Conservation (phyloP, 768 basidiomycete genomes). For the Kwoniella mangroviensis region DNA sequence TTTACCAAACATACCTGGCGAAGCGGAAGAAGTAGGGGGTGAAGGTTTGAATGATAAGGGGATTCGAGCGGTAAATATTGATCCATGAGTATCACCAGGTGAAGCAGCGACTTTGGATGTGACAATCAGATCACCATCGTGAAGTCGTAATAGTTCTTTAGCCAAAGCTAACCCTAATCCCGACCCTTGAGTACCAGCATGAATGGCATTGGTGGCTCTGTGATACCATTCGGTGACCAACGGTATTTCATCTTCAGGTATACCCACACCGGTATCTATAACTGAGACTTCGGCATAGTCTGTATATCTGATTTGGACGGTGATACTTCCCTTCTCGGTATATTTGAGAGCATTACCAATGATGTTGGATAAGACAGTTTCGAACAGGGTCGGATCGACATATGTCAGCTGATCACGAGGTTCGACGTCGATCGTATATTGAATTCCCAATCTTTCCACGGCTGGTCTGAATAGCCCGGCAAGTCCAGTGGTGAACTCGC, state of each 20-base stretch:
- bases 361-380: constrained; percentile 46
- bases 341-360: constrained; percentile 55
- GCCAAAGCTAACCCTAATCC: constrained; percentile 58
- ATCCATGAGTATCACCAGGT: constrained; percentile 42
- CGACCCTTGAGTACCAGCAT: constrained; percentile 56
- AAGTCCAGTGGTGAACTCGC: constrained; percentile 54
- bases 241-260: constrained; percentile 50
- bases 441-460: constrained; percentile 53
- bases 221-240: constrained; percentile 59
- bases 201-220: constrained; percentile 53
- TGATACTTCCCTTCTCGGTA: constrained; percentile 56
- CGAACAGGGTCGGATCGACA: constrained; percentile 46
- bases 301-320: constrained; percentile 50
- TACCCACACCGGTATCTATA: constrained; percentile 60
- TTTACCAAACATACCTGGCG: constrained; percentile 23
- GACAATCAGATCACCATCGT: constrained; percentile 57
- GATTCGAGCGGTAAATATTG: constrained; percentile 46
- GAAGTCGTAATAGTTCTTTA: constrained; percentile 58
- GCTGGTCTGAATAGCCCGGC: constrained; percentile 57
- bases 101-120: constrained; percentile 46
- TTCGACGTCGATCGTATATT: constrained; percentile 32
- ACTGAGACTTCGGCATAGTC: constrained; percentile 54
- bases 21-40: neutral
- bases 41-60: constrained; percentile 28
- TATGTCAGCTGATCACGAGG: constrained; percentile 34